Base-by-base conservation (phyloP, 805 yeast species). In the Jamesozyma gamospora region DNA sequence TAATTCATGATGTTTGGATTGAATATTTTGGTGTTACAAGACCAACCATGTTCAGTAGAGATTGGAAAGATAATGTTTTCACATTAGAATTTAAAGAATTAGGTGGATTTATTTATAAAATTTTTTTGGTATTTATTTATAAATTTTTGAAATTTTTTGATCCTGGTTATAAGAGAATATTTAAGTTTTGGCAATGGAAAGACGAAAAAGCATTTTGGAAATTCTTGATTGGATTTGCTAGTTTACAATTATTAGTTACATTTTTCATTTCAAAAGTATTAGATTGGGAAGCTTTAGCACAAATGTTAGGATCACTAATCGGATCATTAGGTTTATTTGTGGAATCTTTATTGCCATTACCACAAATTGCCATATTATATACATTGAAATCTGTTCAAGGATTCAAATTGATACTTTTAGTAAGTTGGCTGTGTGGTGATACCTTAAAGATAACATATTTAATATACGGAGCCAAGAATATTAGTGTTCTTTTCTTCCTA, bases 371-470 rank as follows among this genome's bases (percentile, higher is more conserved):
- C n/a, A 62, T 83, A 44, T 67, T 83, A 35, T 71, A 75, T 53
- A 70, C 86, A 41, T 50, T 79, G 21, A 75, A 76, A 49, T 74
- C 85, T 0, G 76, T 82, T 7, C 80, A 80, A 47, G 90, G 92
- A 43, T 87, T 87, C 64, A 80, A 86, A 51, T 66, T 78, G 37
- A 74, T 90, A 21, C 64, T 87, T 27, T 57, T 87, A 28, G 62
- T 86, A 15, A 79, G 88, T 52, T 87, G 96, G 96, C 65, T 87
- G 4, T 79, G 90, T 43, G 96, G 96, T 41, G 96, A 87, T 62
- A 65, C 80, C 31, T 72, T 85, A 29, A 88, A 88, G 56, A 73
- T 85, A 18, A 66, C 79, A 38, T 84, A 83, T 52, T 64, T 84
- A 39, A 50, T 82, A n/a, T 82, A 70, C 58, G 94, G 94, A 13